Evolutionary conservation across 345 rosid species (phyloP).

Genomic region (Melastoma malabathricum): DNA sequence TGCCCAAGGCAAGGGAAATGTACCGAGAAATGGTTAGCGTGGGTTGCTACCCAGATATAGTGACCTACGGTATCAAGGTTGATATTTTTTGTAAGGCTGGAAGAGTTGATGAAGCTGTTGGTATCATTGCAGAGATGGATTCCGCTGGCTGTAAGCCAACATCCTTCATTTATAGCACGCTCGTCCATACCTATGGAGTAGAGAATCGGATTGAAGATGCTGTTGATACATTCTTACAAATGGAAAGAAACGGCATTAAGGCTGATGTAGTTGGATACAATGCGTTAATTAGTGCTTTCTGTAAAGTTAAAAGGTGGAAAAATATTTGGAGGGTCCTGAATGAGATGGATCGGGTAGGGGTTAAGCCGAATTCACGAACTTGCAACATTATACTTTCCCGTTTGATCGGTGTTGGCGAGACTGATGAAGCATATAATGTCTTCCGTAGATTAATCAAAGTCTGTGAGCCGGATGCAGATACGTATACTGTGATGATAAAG

Average conservation of each 20-base stretch:
- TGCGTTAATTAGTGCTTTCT: slow-evolving; percentile 67
- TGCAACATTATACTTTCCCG: slow-evolving; percentile 51
- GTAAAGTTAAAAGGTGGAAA: slow-evolving; percentile 53
- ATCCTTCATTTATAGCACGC: slow-evolving; percentile 66
- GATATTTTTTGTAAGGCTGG: slow-evolving; percentile 81
- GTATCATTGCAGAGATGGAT: slow-evolving; percentile 51
- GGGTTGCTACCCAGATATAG: slow-evolving; percentile 74
- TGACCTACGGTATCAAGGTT: slow-evolving; percentile 79
- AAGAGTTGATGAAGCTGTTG: slow-evolving; percentile 80
- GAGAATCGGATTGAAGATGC: slow-evolving; percentile 76
- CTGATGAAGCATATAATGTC: slow-evolving; percentile 55
- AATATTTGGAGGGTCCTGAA: slow-evolving; percentile 56
- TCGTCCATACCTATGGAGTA: slow-evolving; percentile 67
- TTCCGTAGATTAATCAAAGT: slow-evolving; percentile 65
- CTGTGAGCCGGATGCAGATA: slow-evolving; percentile 84
- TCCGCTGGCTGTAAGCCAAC: slow-evolving; percentile 39
- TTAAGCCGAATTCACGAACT: slow-evolving; percentile 63
- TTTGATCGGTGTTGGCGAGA: slow-evolving; percentile 45
- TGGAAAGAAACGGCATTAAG: slow-evolving; percentile 60
- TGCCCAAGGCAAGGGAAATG: slow-evolving; percentile 73
- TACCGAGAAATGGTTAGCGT: slow-evolving; percentile 52
- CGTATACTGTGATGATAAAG: slow-evolving; percentile 86
- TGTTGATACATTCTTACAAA: slow-evolving; percentile 57
- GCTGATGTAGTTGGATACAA: slow-evolving; percentile 69
- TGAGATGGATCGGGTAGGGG: slow-evolving; percentile 54